These are phyloP conservation scores for Albophoma yamanashiensis DNA, from an alignment of 2,329 filamentous ascomycete species.

Conservation along the genomic window DNA sequence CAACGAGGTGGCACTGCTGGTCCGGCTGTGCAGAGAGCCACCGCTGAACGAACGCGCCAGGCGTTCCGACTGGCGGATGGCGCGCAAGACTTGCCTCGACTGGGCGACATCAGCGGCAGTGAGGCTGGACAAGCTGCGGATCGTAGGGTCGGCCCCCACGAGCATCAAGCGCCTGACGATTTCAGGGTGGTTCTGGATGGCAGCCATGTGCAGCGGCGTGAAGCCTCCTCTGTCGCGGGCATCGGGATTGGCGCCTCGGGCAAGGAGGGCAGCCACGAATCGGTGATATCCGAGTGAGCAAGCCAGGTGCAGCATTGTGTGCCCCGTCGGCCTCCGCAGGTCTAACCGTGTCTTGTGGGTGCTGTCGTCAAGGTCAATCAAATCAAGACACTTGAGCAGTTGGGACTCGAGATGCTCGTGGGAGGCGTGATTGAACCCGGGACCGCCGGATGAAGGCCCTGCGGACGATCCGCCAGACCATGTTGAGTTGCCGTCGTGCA, in stretches of 20 bases:
- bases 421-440: slow-evolving; percentile 31
- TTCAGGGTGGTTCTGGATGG: slow-evolving; percentile 63
- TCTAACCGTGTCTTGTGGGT: slow-evolving; percentile 58
- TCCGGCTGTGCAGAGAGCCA: slow-evolving; percentile 46
- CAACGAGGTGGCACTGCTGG: slow-evolving; percentile 57
- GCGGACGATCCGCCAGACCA: slow-evolving; percentile 34
- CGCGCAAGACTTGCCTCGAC: slow-evolving; percentile 52
- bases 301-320: slow-evolving; percentile 73
- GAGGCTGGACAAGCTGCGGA: slow-evolving; percentile 59
- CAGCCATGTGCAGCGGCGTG: slow-evolving; percentile 72
- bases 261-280: slow-evolving; percentile 66
- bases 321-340: slow-evolving; percentile 52
- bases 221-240: slow-evolving; percentile 69
- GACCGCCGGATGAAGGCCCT: slow-evolving; percentile 30
- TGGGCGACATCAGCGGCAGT: slow-evolving; percentile 61
- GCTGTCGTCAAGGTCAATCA: slow-evolving; percentile 69
- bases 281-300: slow-evolving; percentile 64
- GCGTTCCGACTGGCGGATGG: slow-evolving; percentile 49
- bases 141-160: slow-evolving; percentile 59
- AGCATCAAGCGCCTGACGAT: slow-evolving; percentile 68
- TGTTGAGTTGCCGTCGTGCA: slow-evolving; percentile 34
- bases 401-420: slow-evolving; percentile 51
- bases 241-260: slow-evolving; percentile 67
- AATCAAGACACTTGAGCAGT: slow-evolving; percentile 64
- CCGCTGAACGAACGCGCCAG: slow-evolving; percentile 59